These are phyloP conservation scores for Verticillium isaacii DNA, from an alignment of 2,329 filamentous ascomycete genomes.

Conservation along the genomic window DNA sequence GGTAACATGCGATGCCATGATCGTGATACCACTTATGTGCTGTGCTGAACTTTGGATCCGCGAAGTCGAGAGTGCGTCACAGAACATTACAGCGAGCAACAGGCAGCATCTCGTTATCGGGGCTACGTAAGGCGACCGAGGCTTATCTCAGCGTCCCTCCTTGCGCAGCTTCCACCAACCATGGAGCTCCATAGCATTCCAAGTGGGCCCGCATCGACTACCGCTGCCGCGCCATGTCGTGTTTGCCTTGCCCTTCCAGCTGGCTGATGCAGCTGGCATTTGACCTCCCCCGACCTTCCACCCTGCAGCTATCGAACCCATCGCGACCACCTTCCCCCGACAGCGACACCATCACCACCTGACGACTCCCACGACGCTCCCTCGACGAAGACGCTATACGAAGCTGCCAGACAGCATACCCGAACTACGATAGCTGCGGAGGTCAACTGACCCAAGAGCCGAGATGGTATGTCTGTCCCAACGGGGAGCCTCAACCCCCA, in stretches of 20 bases:
- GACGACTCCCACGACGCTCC: constrained; percentile 6
- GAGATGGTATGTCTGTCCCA: constrained; percentile 13
- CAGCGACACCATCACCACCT: constrained; percentile 10
- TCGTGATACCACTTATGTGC: constrained; percentile 10
- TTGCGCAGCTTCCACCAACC: constrained; percentile 14
- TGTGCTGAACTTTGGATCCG: too few species aligned
- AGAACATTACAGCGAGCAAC: background rate
- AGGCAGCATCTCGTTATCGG: background rate
- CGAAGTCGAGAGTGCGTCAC: background rate
- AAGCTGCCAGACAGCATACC: background rate
- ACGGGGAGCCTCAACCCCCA: constrained; percentile 13
- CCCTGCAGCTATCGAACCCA: constrained; percentile 19
- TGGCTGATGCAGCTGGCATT: constrained; percentile 10
- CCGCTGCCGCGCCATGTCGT: constrained; percentile 33
- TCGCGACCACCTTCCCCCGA: constrained; percentile 14
- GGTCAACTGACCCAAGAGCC: constrained; percentile 12
- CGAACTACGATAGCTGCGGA: background rate
- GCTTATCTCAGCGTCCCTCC: background rate
- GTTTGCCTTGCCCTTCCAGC: constrained; percentile 32
- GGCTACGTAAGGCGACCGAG: background rate
- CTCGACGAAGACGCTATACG: constrained; percentile 4
- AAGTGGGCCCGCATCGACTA: constrained; percentile 5
- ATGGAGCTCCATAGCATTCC: constrained; percentile 4
- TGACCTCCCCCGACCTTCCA: constrained; percentile 14
- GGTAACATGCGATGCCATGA: constrained; percentile 83